These are phyloP conservation scores for Globisporangium apiculatum DNA, from an alignment of 352 stramenopile species.

Conservation along the genomic window DNA sequence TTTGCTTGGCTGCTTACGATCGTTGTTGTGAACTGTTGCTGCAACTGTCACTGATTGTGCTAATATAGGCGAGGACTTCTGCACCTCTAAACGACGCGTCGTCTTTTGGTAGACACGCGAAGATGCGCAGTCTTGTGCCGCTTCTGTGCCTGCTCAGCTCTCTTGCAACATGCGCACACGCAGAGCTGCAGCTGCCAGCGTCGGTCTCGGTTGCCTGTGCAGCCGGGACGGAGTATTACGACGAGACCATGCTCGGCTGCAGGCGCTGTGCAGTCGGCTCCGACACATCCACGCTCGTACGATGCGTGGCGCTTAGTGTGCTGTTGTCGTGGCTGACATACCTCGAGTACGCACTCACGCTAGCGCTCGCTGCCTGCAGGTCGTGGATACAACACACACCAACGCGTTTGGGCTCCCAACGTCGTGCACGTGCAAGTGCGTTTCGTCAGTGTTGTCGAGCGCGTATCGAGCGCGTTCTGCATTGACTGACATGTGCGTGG, in stretches of 20 bases:
- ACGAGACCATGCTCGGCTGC: conserved; percentile 44
- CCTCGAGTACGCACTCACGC: neutral
- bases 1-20: too few species aligned
- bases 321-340: neutral
- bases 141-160: neutral
- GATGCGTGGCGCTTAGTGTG: neutral
- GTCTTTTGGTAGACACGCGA: too few species aligned
- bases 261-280: conserved; percentile 33
- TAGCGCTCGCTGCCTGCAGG: conserved; percentile 12
- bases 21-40: too few species aligned
- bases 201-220: conserved; percentile 16
- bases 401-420: conserved; percentile 20
- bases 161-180: neutral
- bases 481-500: too few species aligned
- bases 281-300: conserved; percentile 18
- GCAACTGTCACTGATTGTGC: too few species aligned
- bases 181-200: conserved; percentile 1
- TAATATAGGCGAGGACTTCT: too few species aligned
- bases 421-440: conserved; percentile 38
- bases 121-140: too few species aligned
- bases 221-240: conserved; percentile 40
- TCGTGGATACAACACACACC: conserved; percentile 18
- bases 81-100: too few species aligned
- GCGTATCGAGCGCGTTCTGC: too few species aligned
- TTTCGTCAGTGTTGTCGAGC: conserved; percentile 4